Evolutionary conservation across 1,284 basidiomycete genomes (phyloP).

Genomic region (Pyrrhoderma noxium): DNA sequence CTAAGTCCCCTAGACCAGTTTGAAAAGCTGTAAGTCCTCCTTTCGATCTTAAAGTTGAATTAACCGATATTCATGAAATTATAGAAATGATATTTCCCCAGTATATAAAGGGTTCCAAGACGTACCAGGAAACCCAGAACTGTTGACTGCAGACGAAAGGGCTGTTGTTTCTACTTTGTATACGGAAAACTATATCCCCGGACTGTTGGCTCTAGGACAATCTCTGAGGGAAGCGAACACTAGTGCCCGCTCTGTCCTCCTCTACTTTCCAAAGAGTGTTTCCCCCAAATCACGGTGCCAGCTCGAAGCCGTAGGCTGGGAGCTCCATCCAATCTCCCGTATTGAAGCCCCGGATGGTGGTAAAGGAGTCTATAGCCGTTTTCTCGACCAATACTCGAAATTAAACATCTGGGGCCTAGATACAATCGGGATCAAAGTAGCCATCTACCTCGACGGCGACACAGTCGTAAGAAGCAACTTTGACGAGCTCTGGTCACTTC

Average conservation of each 20-base stretch:
- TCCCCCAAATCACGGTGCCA: constrained; percentile 35
- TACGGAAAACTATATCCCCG: constrained; percentile 35
- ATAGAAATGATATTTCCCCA: not conserved
- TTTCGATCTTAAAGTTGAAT: not conserved
- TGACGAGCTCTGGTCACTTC: constrained; percentile 38
- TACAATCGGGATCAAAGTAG: constrained; percentile 25
- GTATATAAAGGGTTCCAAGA: not conserved
- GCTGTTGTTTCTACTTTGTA: constrained; percentile 38
- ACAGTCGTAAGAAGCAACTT: constrained; percentile 36
- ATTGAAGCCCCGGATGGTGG: constrained; percentile 34
- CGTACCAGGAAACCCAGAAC: not conserved
- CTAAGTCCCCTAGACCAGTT: not conserved
- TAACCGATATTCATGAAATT: not conserved
- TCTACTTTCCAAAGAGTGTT: constrained; percentile 35
- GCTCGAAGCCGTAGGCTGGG: constrained; percentile 34
- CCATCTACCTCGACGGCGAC: constrained; percentile 38
- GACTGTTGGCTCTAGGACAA: constrained; percentile 37
- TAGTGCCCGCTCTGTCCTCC: constrained; percentile 29
- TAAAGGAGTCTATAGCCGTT: constrained; percentile 31
- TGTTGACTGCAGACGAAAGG: constrained; percentile 22
- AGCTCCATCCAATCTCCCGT: constrained; percentile 28
- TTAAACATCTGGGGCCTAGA: constrained; percentile 39
- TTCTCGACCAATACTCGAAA: constrained; percentile 39
- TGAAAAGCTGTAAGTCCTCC: not conserved
- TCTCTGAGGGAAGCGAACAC: constrained; percentile 32